Evolutionary conservation across 2,329 filamentous ascomycete genomes (phyloP).

Genomic region (Graphilbum ipis-grandicollis): DNA sequence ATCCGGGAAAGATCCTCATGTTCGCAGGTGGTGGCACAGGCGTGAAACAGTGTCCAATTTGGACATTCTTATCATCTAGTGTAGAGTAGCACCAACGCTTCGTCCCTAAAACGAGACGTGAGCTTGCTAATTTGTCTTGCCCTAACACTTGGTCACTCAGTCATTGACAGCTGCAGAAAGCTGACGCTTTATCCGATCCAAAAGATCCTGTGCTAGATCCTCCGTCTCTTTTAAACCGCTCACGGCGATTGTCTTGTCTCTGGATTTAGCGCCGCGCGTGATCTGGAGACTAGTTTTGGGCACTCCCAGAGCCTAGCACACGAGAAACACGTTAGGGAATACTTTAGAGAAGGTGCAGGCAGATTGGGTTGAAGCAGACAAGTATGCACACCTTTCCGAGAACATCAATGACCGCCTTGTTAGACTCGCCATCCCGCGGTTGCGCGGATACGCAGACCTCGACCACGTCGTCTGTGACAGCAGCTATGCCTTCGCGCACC

Average conservation of each 20-base stretch:
- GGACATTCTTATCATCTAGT: no score
- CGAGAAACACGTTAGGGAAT: neutral
- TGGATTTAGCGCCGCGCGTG: conserved; percentile 43
- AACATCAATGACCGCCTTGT: conserved; percentile 45
- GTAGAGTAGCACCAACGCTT: no score
- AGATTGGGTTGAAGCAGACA: neutral
- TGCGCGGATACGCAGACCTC: conserved; percentile 50
- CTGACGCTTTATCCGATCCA: conserved; percentile 4
- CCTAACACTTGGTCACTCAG: no score
- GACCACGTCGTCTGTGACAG: conserved; percentile 37
- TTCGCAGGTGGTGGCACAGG: no score
- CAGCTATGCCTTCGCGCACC: conserved; percentile 40
- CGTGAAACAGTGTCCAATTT: no score
- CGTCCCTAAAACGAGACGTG: no score
- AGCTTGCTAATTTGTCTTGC: no score
- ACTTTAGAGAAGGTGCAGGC: neutral
- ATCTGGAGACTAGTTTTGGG: conserved; percentile 48
- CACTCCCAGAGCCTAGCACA: conserved; percentile 32
- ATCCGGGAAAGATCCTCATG: no score
- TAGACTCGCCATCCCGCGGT: conserved; percentile 50
- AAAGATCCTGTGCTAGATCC: conserved; percentile 1
- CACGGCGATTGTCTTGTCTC: conserved; percentile 42
- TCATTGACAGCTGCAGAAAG: conserved; percentile 2
- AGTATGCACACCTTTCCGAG: conserved; percentile 37
- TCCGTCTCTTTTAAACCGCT: conserved; percentile 11